These are phyloP conservation scores for Cryptosporidium bovis DNA, from an alignment of 169 alveolate species.

Conservation along the genomic window DNA sequence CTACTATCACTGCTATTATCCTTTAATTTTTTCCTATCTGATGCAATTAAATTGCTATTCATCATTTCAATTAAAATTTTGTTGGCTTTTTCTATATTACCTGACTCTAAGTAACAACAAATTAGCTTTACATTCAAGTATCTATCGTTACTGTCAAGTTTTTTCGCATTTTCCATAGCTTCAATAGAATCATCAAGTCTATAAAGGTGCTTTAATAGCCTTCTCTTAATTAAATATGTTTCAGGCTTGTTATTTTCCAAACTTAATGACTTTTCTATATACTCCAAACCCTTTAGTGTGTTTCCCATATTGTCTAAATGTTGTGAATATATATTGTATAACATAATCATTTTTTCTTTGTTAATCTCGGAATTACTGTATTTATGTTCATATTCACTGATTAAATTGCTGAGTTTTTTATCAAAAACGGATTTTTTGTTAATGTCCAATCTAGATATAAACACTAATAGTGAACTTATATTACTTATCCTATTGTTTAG, in stretches of 20 bases:
- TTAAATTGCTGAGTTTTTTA: neutral
- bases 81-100: slow-evolving; percentile 29
- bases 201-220: slow-evolving; percentile 77
- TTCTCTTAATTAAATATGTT: slow-evolving; percentile 66
- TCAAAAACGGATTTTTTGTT: slow-evolving; percentile 5
- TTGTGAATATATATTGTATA: slow-evolving; percentile 68
- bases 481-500: slow-evolving; percentile 19
- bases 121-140: slow-evolving; percentile 70
- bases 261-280: slow-evolving; percentile 45
- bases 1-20: neutral
- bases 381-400: slow-evolving; percentile 10
- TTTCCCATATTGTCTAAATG: slow-evolving; percentile 76
- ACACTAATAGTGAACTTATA: slow-evolving; percentile 3
- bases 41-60: neutral
- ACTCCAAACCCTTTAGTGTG: slow-evolving; percentile 60
- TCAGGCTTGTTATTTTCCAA: slow-evolving; percentile 75
- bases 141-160: slow-evolving; percentile 40
- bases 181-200: slow-evolving; percentile 70
- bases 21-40: neutral
- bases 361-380: neutral
- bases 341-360: slow-evolving; percentile 14
- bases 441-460: neutral
- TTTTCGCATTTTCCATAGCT: slow-evolving; percentile 68
- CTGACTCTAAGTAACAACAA: slow-evolving; percentile 48
- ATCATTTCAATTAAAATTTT: neutral